Evolutionary conservation across 176 grass and related monocot species (phyloP), one percentile per base, ranked within the genome.

Genomic region (Triticum turgidum): DNA sequence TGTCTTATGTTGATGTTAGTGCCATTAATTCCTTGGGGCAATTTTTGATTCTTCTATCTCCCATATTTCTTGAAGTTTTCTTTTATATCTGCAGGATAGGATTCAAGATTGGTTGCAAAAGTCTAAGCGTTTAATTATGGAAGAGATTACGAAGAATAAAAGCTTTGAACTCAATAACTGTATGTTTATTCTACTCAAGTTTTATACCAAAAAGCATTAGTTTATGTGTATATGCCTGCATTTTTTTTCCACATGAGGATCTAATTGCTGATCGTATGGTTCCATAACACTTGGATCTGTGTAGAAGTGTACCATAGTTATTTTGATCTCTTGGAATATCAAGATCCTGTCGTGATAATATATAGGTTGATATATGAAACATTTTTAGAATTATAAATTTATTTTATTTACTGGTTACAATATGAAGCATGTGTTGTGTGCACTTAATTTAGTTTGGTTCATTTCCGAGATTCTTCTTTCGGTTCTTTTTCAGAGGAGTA

Each of bases 41-140:
- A 37, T 22, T 77, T 76, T 64, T 58, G 5, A 52, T 72, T 84
- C 22, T 35, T 47, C 76, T 54, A 42, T 1, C 56, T 81, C 6
- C 63, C 21, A 41, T 76, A 63, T 80, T 86, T 35, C 9, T 32
- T 65, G 42, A 87, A 82, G 22, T 61, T 39, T 45, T 82, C 42
- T 24, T 77, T 67, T 56, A 45, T 24, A 88, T 86, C 70, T 91
- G 81, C 86, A 95, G 96, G 96, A 98, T 73, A 95, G 89, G 87
- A 54, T 98, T 84, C 89, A 94, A 90, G 86, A 91, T 85, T 98
- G 93, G 91, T 58, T 98, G 58, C 89, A 73, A 52, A 95, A 91
- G 62, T 82, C 93, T 70, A 98, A 81, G 83, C 91, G 89, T 76
- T 86, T 87, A 82, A 77, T 98, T 83, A 42, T 92, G 24, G 91